Evolutionary conservation across 345 rosid genomes (phyloP), one percentile per base, ranked within the genome.

Genomic region (Hibiscus syriacus): DNA sequence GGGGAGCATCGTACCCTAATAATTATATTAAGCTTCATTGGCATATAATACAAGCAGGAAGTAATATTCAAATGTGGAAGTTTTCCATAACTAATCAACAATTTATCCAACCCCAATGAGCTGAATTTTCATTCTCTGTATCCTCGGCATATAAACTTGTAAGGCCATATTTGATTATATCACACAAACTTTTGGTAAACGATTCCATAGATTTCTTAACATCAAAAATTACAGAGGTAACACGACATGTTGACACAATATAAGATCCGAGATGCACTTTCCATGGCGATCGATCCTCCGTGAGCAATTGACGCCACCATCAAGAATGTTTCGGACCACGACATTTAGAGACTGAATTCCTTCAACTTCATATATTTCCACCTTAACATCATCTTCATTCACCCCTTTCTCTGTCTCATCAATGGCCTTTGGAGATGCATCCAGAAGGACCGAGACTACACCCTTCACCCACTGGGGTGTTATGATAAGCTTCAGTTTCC

Each of bases 201-300:
- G n/a, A n/a, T n/a, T n/a, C n/a, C n/a, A n/a, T n/a, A n/a, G n/a
- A n/a, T n/a, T n/a, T n/a, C n/a, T n/a, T n/a, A n/a, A n/a, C n/a
- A 49, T 49, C 8, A 4, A 54, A 54, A 90, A 64, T 63, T 54
- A 13, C 14, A 12, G 26, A 20, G 30, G 57, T 54, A 54, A 54
- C 29, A 25, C 57, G 30, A 53, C 57, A 54, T 54, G 57, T 54
- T 54, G 57, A 54, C 57, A 12, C 57, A 54, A 25, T 3, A 92
- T 76, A 68, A 90, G 87, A 78, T 90, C 92, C 1, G 96, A 92
- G 68, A 82, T 80, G 50, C 93, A 81, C 83, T 90, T 87, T 48
- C 96, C 98, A 55, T 90, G 96, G 19, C 97, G 82, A 72, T 90
- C 96, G 45, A 92, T 90, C 81, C 96, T 92, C 70, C 97, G 77